A percentile compares a stretch with the other conserved stretches of the same genome.
Evolutionary conservation across 1,139 yeast species (phyloP).

Genomic region (Yamadazyma atlantica): DNA sequence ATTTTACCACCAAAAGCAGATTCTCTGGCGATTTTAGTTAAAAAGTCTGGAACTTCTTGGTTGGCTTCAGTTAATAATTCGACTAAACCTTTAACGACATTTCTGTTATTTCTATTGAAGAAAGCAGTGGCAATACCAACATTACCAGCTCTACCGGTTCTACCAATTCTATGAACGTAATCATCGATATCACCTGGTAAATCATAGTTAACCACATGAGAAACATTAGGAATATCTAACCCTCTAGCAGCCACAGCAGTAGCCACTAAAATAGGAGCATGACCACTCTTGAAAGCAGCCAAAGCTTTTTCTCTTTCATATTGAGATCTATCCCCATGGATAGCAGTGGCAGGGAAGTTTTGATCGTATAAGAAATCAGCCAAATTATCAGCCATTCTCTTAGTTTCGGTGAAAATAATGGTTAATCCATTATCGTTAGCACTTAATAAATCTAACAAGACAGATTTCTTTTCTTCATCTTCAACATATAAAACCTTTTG

Average conservation of each 20-base stretch:
- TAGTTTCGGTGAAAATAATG: constrained; percentile 94
- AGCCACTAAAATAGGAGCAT: constrained; percentile 91
- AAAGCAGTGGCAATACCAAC: constrained; percentile 97
- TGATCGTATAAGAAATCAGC: constrained; percentile 89
- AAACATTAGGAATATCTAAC: constrained; percentile 97
- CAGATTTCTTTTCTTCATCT: constrained; percentile 91
- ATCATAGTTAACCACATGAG: constrained; percentile 96
- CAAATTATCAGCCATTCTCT: constrained; percentile 96
- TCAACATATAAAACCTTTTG: constrained; percentile 93
- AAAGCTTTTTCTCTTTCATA: constrained; percentile 97
- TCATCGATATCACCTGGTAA: constrained; percentile 97
- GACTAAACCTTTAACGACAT: constrained; percentile 82
- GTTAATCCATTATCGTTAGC: constrained; percentile 84
- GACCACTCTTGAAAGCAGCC: constrained; percentile 82
- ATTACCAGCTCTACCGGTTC: constrained; percentile 99
- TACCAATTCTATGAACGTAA: constrained; percentile 98
- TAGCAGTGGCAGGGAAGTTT: constrained; percentile 95
- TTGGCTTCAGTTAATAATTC: constrained; percentile 92
- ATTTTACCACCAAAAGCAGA: constrained; percentile 56
- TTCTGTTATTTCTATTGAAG: constrained; percentile 93
- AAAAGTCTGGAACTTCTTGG: constrained; percentile 93
- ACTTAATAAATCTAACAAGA: constrained; percentile 79
- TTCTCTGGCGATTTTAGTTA: constrained; percentile 80
- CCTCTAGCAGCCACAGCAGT: constrained; percentile 99
- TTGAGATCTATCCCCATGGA: constrained; percentile 99